A percentile compares a stretch with the other conserved stretches of the same genome.
Evolutionary conservation across 1,284 basidiomycete species (phyloP).

Genomic region (Ceratobasidium sp.): DNA sequence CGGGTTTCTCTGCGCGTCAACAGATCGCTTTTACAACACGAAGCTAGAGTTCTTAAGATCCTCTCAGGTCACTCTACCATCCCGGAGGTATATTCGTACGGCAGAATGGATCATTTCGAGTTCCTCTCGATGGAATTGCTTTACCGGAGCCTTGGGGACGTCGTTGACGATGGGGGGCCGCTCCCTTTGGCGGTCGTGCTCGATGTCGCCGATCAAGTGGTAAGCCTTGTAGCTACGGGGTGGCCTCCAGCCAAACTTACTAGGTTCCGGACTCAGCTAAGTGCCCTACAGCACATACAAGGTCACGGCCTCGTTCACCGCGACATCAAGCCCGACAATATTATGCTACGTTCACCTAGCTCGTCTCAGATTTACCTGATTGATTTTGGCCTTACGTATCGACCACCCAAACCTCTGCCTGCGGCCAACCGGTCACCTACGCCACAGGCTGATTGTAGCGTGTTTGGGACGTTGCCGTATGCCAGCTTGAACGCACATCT

Average conservation of each 20-base stretch:
- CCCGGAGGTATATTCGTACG: slow-evolving; percentile 44
- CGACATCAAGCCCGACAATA: slow-evolving; percentile 13
- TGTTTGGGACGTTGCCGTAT: neutral
- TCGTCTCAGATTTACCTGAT: neutral
- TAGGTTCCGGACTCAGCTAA: neutral
- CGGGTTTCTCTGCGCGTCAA: slow-evolving; percentile 46
- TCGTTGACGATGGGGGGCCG: neutral
- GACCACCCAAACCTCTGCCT: neutral
- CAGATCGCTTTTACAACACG: slow-evolving; percentile 45
- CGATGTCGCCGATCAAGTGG: neutral
- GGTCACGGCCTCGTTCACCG: slow-evolving; percentile 2
- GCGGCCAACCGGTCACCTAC: neutral
- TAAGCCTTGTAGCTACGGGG: neutral
- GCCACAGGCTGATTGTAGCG: neutral
- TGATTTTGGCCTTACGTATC: neutral
- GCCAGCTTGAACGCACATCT: neutral
- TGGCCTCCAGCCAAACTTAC: neutral
- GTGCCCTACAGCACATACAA: neutral
- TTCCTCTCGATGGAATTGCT: slow-evolving; percentile 46
- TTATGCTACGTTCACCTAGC: neutral
- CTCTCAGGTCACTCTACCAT: slow-evolving; percentile 48
- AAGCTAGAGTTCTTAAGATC: slow-evolving; percentile 46
- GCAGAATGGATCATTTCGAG: slow-evolving; percentile 47
- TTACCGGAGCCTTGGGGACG: neutral
- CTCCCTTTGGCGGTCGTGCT: neutral